Evolutionary conservation across 2,329 filamentous ascomycete species (phyloP).

Genomic region (Bertia moriformis): DNA sequence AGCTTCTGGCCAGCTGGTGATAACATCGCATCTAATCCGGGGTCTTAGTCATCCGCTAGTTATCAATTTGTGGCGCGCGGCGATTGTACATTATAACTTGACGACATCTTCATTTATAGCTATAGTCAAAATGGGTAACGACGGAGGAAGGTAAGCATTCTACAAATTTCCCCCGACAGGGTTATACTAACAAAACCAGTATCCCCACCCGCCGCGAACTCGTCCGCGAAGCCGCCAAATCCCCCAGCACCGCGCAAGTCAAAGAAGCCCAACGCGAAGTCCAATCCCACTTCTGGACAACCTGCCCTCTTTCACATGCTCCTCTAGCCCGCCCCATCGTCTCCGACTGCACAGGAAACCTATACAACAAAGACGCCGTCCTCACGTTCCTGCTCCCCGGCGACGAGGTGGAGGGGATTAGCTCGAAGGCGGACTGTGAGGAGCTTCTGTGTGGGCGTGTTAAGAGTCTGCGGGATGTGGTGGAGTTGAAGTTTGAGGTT

Average conservation of each 20-base stretch:
- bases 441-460: slow-evolving; percentile 38
- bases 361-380: slow-evolving; percentile 92
- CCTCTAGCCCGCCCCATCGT: slow-evolving; percentile 56
- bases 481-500: slow-evolving; percentile 59
- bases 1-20: slow-evolving; percentile 1
- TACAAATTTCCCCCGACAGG: no score
- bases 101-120: background rate
- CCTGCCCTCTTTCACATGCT: slow-evolving; percentile 72
- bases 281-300: slow-evolving; percentile 72
- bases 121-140: slow-evolving; percentile 75
- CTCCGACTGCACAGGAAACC: slow-evolving; percentile 66
- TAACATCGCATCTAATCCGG: background rate
- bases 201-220: slow-evolving; percentile 93
- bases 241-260: slow-evolving; percentile 68
- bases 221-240: slow-evolving; percentile 79
- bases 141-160: slow-evolving; percentile 60
- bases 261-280: slow-evolving; percentile 81
- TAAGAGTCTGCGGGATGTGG: slow-evolving; percentile 70
- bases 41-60: background rate
- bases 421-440: slow-evolving; percentile 1
- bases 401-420: background rate
- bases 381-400: slow-evolving; percentile 37
- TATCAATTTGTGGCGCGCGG: background rate
- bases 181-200: slow-evolving; percentile 2
- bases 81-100: background rate